These are phyloP conservation scores for Ophiostoma piceae DNA, from an alignment of 2,329 filamentous ascomycete genomes.

Conservation along the genomic window DNA sequence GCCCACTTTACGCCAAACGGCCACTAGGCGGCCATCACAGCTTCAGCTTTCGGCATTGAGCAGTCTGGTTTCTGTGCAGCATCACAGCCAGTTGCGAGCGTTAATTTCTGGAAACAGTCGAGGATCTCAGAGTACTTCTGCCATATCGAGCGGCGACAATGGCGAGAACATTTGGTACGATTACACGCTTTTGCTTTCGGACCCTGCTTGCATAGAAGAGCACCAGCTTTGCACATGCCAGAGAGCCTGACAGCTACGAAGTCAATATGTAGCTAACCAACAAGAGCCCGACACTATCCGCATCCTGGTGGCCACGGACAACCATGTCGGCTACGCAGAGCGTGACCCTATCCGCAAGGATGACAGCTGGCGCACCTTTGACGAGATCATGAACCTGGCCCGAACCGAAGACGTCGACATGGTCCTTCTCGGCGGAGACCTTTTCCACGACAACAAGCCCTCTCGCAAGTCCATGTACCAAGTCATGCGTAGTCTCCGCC, in stretches of 20 bases:
- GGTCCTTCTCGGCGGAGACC: conserved; percentile 88
- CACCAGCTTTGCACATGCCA: neutral
- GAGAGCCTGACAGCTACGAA: neutral
- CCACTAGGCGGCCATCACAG: conserved; percentile 1
- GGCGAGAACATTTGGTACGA: conserved; percentile 5
- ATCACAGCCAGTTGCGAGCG: neutral
- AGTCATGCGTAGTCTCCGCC: conserved; percentile 88
- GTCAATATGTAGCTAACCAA: neutral
- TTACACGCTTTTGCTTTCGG: neutral
- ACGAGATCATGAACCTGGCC: conserved; percentile 88
- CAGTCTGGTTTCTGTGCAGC: neutral
- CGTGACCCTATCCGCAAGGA: conserved; percentile 90
- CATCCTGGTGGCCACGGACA: conserved; percentile 90
- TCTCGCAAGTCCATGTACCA: conserved; percentile 94
- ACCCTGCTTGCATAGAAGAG: neutral
- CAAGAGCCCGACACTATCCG: conserved; percentile 76
- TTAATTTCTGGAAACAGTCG: neutral
- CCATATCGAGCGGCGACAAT: neutral
- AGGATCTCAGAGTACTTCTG: neutral
- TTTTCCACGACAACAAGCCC: conserved; percentile 98
- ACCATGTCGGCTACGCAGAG: conserved; percentile 95
- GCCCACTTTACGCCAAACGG: conserved; percentile 16
- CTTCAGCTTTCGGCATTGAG: neutral
- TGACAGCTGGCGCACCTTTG: conserved; percentile 93
- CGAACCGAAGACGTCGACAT: conserved; percentile 85